Evolutionary conservation across 345 rosid genomes (phyloP).

Genomic region (Jatropha curcas): DNA sequence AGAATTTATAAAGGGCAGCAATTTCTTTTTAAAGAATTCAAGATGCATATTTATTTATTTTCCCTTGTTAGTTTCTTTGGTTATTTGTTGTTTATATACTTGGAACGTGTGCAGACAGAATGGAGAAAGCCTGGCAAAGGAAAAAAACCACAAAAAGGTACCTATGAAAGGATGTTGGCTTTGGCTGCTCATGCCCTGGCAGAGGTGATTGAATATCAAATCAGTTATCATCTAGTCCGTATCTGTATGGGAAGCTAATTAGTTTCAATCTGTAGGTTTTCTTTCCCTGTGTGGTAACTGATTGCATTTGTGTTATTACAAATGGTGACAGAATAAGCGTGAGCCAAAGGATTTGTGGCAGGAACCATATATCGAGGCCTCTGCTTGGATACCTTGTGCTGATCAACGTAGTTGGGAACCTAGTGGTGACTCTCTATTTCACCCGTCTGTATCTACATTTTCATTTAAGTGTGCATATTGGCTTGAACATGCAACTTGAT

Average conservation of each 20-base stretch:
- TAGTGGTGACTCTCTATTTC: slow-evolving; percentile 46
- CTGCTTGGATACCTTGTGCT: slow-evolving; percentile 91
- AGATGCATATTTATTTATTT: neutral
- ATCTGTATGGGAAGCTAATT: neutral
- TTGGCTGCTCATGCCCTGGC: slow-evolving; percentile 92
- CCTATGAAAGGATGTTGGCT: slow-evolving; percentile 79
- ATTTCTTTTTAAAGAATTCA: neutral
- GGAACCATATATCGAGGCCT: slow-evolving; percentile 69
- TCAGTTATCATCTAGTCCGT: neutral
- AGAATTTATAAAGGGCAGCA: neutral
- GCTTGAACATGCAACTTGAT: neutral
- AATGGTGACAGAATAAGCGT: slow-evolving; percentile 66
- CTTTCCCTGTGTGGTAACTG: slow-evolving; percentile 3
- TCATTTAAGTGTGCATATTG: neutral
- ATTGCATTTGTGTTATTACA: slow-evolving; percentile 6
- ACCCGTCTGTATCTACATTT: neutral
- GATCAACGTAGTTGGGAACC: slow-evolving; percentile 74
- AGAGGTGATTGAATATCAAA: slow-evolving; percentile 54
- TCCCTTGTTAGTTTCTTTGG: neutral
- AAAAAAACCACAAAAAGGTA: slow-evolving; percentile 48
- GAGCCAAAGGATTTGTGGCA: slow-evolving; percentile 96
- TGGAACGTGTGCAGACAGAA: slow-evolving; percentile 38
- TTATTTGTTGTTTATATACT: neutral
- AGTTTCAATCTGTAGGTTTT: neutral
- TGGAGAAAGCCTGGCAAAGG: slow-evolving; percentile 45